Conservation (phyloP, 805 yeast genomes). For the Kodamaea laetipori region DNA sequence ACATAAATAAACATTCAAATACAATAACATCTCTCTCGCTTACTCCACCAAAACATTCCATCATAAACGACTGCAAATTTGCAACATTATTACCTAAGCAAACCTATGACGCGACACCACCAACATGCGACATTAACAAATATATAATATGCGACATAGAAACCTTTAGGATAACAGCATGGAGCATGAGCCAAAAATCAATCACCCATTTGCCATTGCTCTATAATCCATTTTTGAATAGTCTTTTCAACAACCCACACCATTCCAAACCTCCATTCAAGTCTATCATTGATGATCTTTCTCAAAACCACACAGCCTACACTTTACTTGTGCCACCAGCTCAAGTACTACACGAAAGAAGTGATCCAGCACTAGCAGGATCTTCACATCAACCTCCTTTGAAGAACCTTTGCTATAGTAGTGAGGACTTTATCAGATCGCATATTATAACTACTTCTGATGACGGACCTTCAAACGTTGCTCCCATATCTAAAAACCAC, state of each 20-base stretch:
- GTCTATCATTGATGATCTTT: conserved; percentile 46
- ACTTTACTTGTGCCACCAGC: conserved; percentile 68
- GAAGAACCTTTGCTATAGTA: conserved; percentile 52
- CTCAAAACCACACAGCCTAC: conserved; percentile 50
- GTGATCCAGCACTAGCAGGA: conserved; percentile 26
- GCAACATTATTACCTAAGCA: not conserved
- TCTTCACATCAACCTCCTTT: conserved; percentile 33
- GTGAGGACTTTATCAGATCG: conserved; percentile 60
- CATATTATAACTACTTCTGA: conserved; percentile 52
- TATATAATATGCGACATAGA: conserved; percentile 2
- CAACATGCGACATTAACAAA: conserved; percentile 1
- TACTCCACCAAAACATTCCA: too few species aligned
- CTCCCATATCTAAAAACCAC: conserved; percentile 32
- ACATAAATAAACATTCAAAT: too few species aligned
- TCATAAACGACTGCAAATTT: not conserved
- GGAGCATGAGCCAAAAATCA: conserved; percentile 9
- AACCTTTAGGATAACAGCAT: not conserved
- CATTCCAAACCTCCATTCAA: conserved; percentile 45
- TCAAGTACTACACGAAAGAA: conserved; percentile 37
- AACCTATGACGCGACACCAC: too few species aligned
- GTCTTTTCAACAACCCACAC: conserved; percentile 64
- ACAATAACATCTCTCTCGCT: too few species aligned
- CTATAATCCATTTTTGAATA: conserved; percentile 64
- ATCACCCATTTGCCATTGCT: conserved; percentile 51
- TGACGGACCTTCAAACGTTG: conserved; percentile 25